Evolutionary conservation across 345 rosid genomes (phyloP).

Genomic region (Citrus sp.): DNA sequence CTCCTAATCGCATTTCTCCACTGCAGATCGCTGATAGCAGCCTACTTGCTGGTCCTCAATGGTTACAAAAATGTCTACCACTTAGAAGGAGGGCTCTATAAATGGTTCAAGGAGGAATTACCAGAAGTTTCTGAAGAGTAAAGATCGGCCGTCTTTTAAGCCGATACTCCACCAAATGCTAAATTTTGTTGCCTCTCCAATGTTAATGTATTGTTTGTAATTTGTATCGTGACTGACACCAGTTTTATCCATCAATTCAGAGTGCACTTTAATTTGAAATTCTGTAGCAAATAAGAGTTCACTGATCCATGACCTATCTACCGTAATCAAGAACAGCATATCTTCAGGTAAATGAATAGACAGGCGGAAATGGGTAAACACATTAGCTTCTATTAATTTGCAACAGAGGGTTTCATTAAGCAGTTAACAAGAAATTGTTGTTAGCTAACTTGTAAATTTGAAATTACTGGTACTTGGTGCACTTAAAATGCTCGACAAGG

Average conservation of each 20-base stretch:
- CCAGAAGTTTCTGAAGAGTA: slow-evolving; percentile 59
- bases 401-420: too few species aligned
- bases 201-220: neutral
- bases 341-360: too few species aligned
- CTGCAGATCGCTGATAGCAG: slow-evolving; percentile 95
- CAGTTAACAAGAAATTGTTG: too few species aligned
- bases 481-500: too few species aligned
- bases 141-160: slow-evolving; percentile 11
- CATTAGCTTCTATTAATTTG: too few species aligned
- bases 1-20: slow-evolving; percentile 4
- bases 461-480: too few species aligned
- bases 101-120: slow-evolving; percentile 83
- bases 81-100: slow-evolving; percentile 87
- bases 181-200: slow-evolving; percentile 22
- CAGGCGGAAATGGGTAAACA: too few species aligned
- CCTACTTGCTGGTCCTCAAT: slow-evolving; percentile 82
- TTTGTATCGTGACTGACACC: slow-evolving; percentile 1
- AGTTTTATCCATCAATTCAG: neutral
- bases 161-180: slow-evolving; percentile 19
- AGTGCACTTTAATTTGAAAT: neutral
- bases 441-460: too few species aligned
- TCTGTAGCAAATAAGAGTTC: too few species aligned
- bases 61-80: slow-evolving; percentile 82
- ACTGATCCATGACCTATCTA: too few species aligned
- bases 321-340: too few species aligned